Base-by-base conservation (phyloP, 169 alveolate species). In the Plasmodium inui region DNA sequence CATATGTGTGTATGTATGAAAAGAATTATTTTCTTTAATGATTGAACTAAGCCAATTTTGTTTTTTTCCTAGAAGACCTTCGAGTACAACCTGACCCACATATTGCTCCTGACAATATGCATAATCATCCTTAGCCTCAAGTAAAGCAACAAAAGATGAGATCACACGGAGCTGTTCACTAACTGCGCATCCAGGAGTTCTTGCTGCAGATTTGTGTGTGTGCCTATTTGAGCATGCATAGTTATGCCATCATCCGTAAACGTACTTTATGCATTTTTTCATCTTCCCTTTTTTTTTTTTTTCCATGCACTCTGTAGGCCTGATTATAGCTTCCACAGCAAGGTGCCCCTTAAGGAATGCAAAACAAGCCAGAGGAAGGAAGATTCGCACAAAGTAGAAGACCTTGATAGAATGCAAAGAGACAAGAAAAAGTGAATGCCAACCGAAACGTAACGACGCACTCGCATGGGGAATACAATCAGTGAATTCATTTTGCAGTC, bases 91-190 rank as follows among this genome's bases (percentile, higher is more conserved):
- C 82, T 88, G 74, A 88, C 94, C 34, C 94, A 88, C 82, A 88
- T 88, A 76, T 50, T 88, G 46, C 94, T 88, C 46, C 82, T 88
- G 34, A 88, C 94, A 82, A 78, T 88, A 88, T 88, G 94, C 50
- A 88, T 88, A 78, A 88, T 88, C 81, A 78, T 88, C 19, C 94
- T 88, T 88, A 88, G 94, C 44, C 83, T 88, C n/a, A 88, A 88
- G 94, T 88, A 88, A 88, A 41, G 70, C 34, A 61, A 57, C 8
- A 41, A 83, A 17, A 83, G 50, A 70, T 34, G 30, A 37, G 7
- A 30, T 17, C 14, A 37, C 30, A 70, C 26, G 5, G 26, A 37
- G 28, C 72, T 37, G 10, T 82, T 10, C 17, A 22, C n/a, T 4
- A 19, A 8, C 32, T 1, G 76, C 22, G 76, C 37, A 4, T 10